Base-by-base conservation (phyloP, 179 eudicot species). In the Nepenthes alata region DNA sequence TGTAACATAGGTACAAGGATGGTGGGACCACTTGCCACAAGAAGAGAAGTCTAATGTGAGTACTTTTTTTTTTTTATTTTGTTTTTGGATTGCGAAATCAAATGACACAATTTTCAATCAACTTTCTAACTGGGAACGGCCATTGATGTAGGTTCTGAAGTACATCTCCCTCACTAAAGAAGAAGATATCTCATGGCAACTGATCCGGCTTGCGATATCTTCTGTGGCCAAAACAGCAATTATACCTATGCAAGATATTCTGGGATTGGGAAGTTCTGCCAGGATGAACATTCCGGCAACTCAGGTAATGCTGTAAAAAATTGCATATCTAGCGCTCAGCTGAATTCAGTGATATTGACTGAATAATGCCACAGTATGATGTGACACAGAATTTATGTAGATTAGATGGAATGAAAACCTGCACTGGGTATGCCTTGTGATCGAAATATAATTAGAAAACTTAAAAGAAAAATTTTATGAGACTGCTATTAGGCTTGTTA, bases 281-380 rank as follows among this genome's bases (percentile, higher is more conserved):
- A 83, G 98, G 76, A 93, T 93, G 98, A 93, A 93, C 67, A 78
- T 78, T 78, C 98, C 98, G 48, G 98, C 97, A 47, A 93, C 98
- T 57, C 90, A 83, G 95, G 98, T 93, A 67, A 60, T 57, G 58
- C 34, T 10, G 11, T 14, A 0, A 25, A 25, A 25, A 25, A 37
- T 55, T 55, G 49, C 60, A 55, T 48, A 11, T 6, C 25, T 25
- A 25, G 25, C 25, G 25, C 25, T 25, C 25, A 37, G 14, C 25
- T 12, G 2, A 6, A 53, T 14, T 53, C 35, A 15, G 34, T 34
- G 57, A 14, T 53, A 36, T 53, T 5, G 9, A 16, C 56, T 53
- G 36, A 53, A 25, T 25, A 25, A 25, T 25, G 25, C 1, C 25
- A 25, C 25, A 25, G 25, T 25, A 25, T 25, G 25, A 25, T 25